Evolutionary conservation across 2,329 filamentous ascomycete genomes (phyloP).

Genomic region (Apiospora pterosperma): DNA sequence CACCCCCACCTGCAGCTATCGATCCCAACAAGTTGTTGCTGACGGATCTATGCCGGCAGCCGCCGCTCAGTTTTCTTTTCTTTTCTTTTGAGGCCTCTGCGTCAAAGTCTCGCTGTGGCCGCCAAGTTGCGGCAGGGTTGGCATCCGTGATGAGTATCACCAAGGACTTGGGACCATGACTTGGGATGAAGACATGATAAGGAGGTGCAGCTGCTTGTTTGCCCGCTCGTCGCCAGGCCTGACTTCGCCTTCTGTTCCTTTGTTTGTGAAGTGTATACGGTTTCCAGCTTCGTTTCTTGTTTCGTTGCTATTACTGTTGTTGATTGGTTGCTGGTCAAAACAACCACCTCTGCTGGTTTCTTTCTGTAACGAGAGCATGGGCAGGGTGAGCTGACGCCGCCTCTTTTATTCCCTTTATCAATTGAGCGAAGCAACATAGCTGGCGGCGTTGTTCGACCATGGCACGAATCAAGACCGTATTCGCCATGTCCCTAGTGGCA

Average conservation of each 20-base stretch:
- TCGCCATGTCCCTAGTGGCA: neutral
- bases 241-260: neutral
- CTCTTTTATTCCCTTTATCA: neutral
- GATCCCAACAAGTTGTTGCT: neutral
- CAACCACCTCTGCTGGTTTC: neutral
- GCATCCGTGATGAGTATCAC: neutral
- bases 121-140: conserved; percentile 41
- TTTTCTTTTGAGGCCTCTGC: neutral
- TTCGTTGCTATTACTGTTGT: neutral
- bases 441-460: too few species aligned
- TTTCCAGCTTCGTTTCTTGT: neutral
- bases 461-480: neutral
- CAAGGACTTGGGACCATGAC: neutral
- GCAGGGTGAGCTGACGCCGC: neutral
- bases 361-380: neutral
- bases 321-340: neutral
- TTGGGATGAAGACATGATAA: conserved; percentile 1
- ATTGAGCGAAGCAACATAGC: too few species aligned
- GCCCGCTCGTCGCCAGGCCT: neutral
- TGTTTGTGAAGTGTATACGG: neutral
- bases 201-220: neutral
- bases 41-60: too few species aligned
- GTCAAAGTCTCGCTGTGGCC: conserved; percentile 30
- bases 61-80: neutral
- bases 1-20: neutral